phyloP scores from a whole-genome alignment of 2,329 filamentous ascomycete genomes.

The Septoria petroselini region DNA sequence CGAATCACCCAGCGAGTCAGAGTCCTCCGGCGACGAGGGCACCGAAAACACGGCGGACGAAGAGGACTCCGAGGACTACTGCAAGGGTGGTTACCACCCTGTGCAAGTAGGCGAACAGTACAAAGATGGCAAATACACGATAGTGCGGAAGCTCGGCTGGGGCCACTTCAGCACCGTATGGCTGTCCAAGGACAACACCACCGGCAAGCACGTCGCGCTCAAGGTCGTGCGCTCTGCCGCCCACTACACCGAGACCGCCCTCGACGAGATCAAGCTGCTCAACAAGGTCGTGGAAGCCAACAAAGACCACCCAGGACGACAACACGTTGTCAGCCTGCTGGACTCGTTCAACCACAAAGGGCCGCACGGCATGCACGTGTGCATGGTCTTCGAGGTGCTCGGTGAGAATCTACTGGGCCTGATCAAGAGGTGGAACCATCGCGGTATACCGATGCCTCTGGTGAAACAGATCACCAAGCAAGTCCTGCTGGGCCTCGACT shows the following conservation, averaged over 20 bases:
- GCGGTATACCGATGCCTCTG: conserved; percentile 91
- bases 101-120: conserved; percentile 93
- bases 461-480: conserved; percentile 99
- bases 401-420: conserved; percentile 91
- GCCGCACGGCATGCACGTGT: conserved; percentile 92
- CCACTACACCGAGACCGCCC: conserved; percentile 97
- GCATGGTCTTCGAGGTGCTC: conserved; percentile 98
- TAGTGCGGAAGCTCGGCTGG: conserved; percentile 95
- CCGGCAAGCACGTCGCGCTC: conserved; percentile 89
- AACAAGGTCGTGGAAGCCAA: conserved; percentile 96
- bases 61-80: conserved; percentile 98
- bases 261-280: conserved; percentile 97
- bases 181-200: conserved; percentile 77
- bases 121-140: conserved; percentile 94
- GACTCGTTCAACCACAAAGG: conserved; percentile 98
- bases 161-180: conserved; percentile 98
- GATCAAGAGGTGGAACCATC: conserved; percentile 98
- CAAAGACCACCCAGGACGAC: conserved; percentile 86
- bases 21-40: conserved; percentile 70
- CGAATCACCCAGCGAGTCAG: conserved; percentile 64
- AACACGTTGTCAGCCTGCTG: conserved; percentile 91
- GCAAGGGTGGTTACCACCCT: conserved; percentile 97
- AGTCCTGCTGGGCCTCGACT: conserved; percentile 90
- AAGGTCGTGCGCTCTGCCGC: conserved; percentile 97
- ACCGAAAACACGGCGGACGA: conserved; percentile 93